Base-by-base conservation (phyloP, 163 green algal species). In the Chlorella variabilis region DNA sequence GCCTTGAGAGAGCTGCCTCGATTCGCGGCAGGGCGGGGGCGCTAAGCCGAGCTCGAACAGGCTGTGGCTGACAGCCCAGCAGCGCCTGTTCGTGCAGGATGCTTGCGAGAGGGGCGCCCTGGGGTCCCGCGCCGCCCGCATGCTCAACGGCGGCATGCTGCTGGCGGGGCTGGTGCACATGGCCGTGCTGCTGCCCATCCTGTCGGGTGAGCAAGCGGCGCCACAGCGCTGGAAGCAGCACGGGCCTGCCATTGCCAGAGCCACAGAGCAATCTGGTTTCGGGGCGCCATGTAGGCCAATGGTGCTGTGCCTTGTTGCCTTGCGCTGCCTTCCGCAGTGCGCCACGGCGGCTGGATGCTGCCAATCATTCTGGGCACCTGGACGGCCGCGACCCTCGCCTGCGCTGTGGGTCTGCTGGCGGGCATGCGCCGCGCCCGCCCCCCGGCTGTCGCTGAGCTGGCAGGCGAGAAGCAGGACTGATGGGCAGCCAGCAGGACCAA, bases 131-230 rank as follows among this genome's bases (percentile, higher is more conserved):
- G 58, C 39, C 58, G 58, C 41, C 39, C 58, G 39, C 39, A 8
- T 27, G 39, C 39, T 80, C 17, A 59, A 42, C 23, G 27, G 0
- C 41, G 58, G 74, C 58, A 33, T 63, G 54, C n/a, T 71, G 74
- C 58, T 71, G 39, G 75, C 75, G 1, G 62, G 42, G 18, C 31
- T 75, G 31, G 65, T 75, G 33, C 75, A 82, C 62, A 68, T 75
- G 45, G 20, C 1, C 0, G 75, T 82, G 20, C 62, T 75, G 62
- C 61, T 82, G 61, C 61, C 62, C 2, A 5, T 81, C 17, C 33
- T 71, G n/a, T 39, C n/a, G 34, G 45, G 75, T 71, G 31, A 71
- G 74, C 8, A 6, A 36, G 59, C 7, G n/a, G n/a, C n/a, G n/a
- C n/a, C n/a, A n/a, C n/a, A n/a, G n/a, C n/a, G n/a, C n/a, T n/a